phyloP scores from a whole-genome alignment of 2,329 filamentous ascomycete genomes.

The Lithohypha guttulata region DNA sequence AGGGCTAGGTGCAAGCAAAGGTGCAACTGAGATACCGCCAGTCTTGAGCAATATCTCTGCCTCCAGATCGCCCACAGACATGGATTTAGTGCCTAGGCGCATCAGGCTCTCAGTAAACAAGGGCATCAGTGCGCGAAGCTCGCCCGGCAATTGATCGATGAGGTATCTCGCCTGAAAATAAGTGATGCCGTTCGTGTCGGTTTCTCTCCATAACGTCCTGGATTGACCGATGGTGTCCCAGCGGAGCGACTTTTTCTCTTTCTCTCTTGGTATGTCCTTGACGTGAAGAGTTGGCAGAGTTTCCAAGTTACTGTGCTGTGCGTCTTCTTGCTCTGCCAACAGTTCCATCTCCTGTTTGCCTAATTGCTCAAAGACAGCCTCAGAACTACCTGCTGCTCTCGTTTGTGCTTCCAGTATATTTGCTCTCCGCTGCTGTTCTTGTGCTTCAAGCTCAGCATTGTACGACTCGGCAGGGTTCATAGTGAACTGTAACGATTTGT shows the following conservation, averaged over 20 bases:
- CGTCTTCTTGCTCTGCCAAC: conserved; percentile 70
- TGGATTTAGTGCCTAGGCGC: conserved; percentile 78
- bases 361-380: conserved; percentile 60
- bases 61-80: conserved; percentile 88
- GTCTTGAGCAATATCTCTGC: conserved; percentile 95
- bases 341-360: conserved; percentile 70
- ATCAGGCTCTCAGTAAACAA: conserved; percentile 88
- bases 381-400: conserved; percentile 56
- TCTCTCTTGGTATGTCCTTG: conserved; percentile 72
- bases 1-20: conserved; percentile 72
- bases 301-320: conserved; percentile 72
- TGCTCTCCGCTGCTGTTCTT: conserved; percentile 65
- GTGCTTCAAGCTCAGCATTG: conserved; percentile 59
- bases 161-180: conserved; percentile 87
- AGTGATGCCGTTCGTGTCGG: conserved; percentile 87
- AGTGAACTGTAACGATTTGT: conserved; percentile 80
- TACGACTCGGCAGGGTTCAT: conserved; percentile 79
- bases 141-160: conserved; percentile 68
- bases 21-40: conserved; percentile 74
- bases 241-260: conserved; percentile 60
- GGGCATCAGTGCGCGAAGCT: conserved; percentile 73
- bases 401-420: conserved; percentile 43
- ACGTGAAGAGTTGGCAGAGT: conserved; percentile 82
- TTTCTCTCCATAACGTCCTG: conserved; percentile 79
- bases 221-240: conserved; percentile 49